Base-by-base conservation (phyloP, 257 asterid species). In the Ballota nigra region DNA sequence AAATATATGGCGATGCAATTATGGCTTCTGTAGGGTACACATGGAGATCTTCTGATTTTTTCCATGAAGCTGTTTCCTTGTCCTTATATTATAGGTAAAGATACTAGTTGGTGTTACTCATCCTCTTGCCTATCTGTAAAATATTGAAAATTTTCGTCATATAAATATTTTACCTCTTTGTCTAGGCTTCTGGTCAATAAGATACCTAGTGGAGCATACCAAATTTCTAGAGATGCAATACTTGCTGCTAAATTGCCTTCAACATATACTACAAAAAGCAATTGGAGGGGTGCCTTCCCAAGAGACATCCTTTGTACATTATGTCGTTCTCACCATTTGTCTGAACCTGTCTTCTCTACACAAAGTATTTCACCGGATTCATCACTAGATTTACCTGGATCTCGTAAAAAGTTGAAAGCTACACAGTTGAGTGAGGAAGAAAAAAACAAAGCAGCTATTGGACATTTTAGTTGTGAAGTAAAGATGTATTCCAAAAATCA, bases 211-310 rank as follows among this genome's bases (percentile, higher is more conserved):
- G 98, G 99, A 72, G 79, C 83, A 61, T 91, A 94, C 84, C 88
- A 82, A 80, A 69, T 89, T 73, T 88, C 96, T 33, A 86, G 99
- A 81, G 91, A 89, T 66, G 91, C 97, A 77, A 75, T 88, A 58
- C 86, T 89, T 82, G 86, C 88, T 26, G 92, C 95, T 8, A 88
- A 91, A 65, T 77, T 94, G 84, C 99, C 99, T 60, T 59, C 64
- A 71, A 81, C 82, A 69, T 89, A 79, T 78, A 86, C 96, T 15
- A 78, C 92, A 31, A 86, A 80, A 80, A 79, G 72, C 86, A 88
- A 83, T 60, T 94, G 99, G 98, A 88, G 89, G 87, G 97, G 97
- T 60, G 74, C 89, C 63, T 75, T 82, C 26, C 99, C 97, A 1
- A 91, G 88, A 82, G 97, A 94, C 61, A 76, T 88, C 53, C 93